Percentiles rank a stretch among this genome's conserved stretches.
Evolutionary conservation across 2,329 filamentous ascomycete species (phyloP).

Genomic region (Teratosphaeria destructans): DNA sequence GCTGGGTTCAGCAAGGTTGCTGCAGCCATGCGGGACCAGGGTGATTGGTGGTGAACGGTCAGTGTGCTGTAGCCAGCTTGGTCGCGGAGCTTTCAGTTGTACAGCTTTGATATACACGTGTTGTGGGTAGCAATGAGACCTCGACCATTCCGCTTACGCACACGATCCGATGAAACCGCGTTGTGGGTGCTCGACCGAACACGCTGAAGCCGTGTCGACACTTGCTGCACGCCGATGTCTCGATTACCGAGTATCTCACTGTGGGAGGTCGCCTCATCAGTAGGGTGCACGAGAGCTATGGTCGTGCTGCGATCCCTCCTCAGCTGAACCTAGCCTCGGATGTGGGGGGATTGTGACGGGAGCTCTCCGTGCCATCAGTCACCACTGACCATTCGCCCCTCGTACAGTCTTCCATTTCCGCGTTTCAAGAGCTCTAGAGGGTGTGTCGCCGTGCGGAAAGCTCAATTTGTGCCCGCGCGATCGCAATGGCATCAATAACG

Average conservation of each 20-base stretch:
- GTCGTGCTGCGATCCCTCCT: neutral
- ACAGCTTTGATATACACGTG: neutral
- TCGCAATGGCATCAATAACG: neutral
- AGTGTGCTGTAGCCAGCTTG: neutral
- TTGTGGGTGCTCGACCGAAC: too few relatives aligned
- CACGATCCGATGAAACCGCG: too few relatives aligned
- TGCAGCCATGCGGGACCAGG: conserved; percentile 88
- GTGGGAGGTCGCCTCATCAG: neutral
- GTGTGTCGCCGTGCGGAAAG: neutral
- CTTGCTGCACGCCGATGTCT: neutral
- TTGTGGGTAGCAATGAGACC: neutral
- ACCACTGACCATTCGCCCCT: neutral
- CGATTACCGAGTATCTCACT: too few relatives aligned
- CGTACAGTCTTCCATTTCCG: neutral
- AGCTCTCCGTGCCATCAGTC: neutral
- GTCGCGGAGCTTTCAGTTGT: neutral
- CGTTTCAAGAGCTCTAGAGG: neutral
- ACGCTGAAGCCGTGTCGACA: too few relatives aligned
- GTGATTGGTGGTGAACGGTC: conserved; percentile 66
- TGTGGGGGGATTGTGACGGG: neutral
- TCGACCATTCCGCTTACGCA: neutral
- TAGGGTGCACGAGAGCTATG: neutral
- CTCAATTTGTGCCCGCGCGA: neutral
- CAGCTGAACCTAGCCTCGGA: neutral
- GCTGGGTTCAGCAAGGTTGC: conserved; percentile 96